phyloP scores from a whole-genome alignment of 2,329 filamentous ascomycete genomes.

The Calonectria pauciramosa region DNA sequence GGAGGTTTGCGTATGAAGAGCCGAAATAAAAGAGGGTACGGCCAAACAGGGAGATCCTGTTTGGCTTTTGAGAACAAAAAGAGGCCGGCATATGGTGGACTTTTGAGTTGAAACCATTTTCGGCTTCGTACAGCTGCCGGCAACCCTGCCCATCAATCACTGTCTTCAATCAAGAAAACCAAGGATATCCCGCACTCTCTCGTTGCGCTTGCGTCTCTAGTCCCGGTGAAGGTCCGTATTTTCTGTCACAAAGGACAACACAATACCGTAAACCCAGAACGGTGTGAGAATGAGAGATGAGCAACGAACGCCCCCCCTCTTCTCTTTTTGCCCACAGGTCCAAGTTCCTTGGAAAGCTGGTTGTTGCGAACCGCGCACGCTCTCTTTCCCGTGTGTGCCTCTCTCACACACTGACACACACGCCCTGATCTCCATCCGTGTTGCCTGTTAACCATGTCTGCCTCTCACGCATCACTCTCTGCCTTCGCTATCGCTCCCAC shows the following conservation, averaged over 20 bases:
- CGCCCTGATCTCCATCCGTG: background rate
- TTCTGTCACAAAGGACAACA: slow-evolving; percentile 12
- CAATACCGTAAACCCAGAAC: background rate
- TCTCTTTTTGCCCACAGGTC: background rate
- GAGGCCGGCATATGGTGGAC: background rate
- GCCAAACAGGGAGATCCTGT: background rate
- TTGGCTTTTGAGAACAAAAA: background rate
- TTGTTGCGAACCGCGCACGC: background rate
- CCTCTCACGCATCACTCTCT: background rate
- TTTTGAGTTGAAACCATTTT: slow-evolving; percentile 24
- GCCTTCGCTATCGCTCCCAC: slow-evolving; percentile 4
- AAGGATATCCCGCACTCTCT: slow-evolving; percentile 31
- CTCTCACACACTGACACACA: background rate
- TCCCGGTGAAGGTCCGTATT: slow-evolving; percentile 35
- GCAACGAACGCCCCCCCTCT: background rate
- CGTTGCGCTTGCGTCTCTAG: slow-evolving; percentile 19
- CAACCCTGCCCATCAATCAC: slow-evolving; percentile 5
- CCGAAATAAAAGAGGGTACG: background rate
- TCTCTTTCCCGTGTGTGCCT: background rate
- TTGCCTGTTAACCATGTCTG: background rate
- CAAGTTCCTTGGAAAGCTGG: background rate
- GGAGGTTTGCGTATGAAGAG: background rate
- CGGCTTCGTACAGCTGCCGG: slow-evolving; percentile 25
- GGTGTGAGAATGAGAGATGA: background rate
- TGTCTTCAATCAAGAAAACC: slow-evolving; percentile 16